Conservation (phyloP, 23 red algal genomes). For the Pyropia yezoensis region DNA sequence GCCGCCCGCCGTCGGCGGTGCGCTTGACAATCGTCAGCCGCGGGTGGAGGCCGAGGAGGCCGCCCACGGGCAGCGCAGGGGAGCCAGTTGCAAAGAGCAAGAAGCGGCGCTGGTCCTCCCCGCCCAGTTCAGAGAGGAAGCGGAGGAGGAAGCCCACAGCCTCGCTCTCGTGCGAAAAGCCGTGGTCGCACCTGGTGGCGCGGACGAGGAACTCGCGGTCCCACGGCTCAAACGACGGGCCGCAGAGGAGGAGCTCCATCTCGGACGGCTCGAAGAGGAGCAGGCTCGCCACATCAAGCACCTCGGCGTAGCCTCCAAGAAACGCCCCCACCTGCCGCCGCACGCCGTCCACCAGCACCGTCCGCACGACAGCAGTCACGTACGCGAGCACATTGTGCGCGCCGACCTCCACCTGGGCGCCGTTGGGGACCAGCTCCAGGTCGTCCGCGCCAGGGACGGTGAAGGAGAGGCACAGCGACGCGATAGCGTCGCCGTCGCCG, state of each 20-base stretch:
- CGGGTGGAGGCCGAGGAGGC: constrained; percentile 63
- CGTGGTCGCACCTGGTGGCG: constrained; percentile 88
- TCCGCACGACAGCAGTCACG: constrained; percentile 34
- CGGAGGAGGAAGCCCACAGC: constrained; percentile 65
- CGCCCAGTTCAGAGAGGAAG: constrained; percentile 44
- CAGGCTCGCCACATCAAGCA: constrained; percentile 47
- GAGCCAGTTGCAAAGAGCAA: constrained; percentile 88
- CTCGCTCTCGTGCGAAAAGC: constrained; percentile 73
- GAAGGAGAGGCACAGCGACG: constrained; percentile 66
- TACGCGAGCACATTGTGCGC: constrained; percentile 69
- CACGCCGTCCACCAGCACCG: constrained; percentile 69
- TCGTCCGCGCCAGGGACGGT: constrained; percentile 69
- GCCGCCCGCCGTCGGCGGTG: constrained; percentile 63
- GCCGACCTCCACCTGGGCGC: constrained; percentile 47
- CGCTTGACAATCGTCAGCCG: constrained; percentile 81
- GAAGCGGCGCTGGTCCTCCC: constrained; percentile 73
- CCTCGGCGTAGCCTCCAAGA: constrained; percentile 41
- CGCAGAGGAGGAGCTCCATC: constrained; percentile 69
- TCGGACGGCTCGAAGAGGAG: constrained; percentile 60
- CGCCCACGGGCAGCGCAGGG: constrained; percentile 81
- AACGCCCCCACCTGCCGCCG: constrained; percentile 65
- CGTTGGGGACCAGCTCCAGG: constrained; percentile 57
- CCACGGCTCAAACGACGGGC: constrained; percentile 80
- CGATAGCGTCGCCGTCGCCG: constrained; percentile 32
- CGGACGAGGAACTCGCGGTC: constrained; percentile 52